Conservation (phyloP, 2,329 filamentous ascomycete genomes). For the Lithohypha guttulata region DNA sequence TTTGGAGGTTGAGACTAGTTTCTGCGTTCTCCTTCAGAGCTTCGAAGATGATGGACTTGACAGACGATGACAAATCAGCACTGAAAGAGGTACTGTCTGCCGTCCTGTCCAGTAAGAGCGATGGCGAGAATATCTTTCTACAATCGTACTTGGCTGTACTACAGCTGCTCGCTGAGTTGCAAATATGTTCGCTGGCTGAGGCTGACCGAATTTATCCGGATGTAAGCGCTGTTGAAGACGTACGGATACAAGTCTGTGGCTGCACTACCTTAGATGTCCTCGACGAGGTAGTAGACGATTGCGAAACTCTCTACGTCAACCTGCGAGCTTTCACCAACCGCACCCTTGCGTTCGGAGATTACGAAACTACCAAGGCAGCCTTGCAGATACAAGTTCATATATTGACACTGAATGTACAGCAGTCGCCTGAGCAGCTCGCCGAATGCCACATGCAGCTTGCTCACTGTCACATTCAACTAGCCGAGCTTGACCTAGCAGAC, state of each 20-base stretch:
- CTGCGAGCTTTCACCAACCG: slow-evolving; percentile 46
- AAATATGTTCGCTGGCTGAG: slow-evolving; percentile 19
- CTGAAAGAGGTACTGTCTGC: neutral
- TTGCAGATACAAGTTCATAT: slow-evolving; percentile 40
- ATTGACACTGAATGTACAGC: slow-evolving; percentile 40
- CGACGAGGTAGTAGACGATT: too few species aligned
- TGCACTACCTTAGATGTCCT: too few species aligned
- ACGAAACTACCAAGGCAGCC: slow-evolving; percentile 38
- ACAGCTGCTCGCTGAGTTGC: slow-evolving; percentile 7
- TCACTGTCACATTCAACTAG: slow-evolving; percentile 47
- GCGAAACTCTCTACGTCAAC: slow-evolving; percentile 39
- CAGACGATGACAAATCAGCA: neutral
- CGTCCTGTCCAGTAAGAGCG: neutral
- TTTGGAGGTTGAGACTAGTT: slow-evolving; percentile 4
- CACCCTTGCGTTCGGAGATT: slow-evolving; percentile 46
- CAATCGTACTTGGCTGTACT: slow-evolving; percentile 11
- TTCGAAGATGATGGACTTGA: neutral
- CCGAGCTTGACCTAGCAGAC: slow-evolving; percentile 49
- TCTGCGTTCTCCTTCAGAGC: neutral
- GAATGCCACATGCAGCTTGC: slow-evolving; percentile 40
- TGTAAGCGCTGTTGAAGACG: too few species aligned
- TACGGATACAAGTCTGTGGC: too few species aligned
- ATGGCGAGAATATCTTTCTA: slow-evolving; percentile 10
- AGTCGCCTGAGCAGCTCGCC: too few species aligned
- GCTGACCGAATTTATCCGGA: too few species aligned